phyloP scores from a whole-genome alignment of 257 asterid species.

The Paraleonurus japonicus region DNA sequence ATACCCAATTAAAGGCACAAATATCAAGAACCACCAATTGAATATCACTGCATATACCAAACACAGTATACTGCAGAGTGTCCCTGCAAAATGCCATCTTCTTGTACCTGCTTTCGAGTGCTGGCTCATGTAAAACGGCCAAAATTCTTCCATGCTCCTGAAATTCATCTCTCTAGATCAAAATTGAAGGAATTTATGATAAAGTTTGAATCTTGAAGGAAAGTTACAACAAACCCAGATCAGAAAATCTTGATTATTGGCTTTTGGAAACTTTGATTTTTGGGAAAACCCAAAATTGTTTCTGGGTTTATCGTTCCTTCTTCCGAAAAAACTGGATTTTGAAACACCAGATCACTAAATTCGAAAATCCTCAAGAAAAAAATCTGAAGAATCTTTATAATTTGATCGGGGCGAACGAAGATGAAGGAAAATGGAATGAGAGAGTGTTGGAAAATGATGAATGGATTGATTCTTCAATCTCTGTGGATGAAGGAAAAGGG shows the following conservation, averaged over 20 bases:
- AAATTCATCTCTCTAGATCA: conserved; percentile 51
- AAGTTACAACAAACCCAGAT: conserved; percentile 23
- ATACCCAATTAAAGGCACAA: conserved; percentile 80
- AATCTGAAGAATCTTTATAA: background rate
- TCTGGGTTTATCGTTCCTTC: background rate
- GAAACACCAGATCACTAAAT: conserved; percentile 23
- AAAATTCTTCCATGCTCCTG: conserved; percentile 92
- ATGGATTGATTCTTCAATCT: conserved; percentile 11
- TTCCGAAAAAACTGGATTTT: background rate
- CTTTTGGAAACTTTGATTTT: background rate
- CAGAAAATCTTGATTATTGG: conserved; percentile 28
- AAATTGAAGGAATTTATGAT: conserved; percentile 21
- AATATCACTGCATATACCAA: conserved; percentile 68
- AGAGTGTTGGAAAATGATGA: conserved; percentile 19
- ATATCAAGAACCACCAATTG: conserved; percentile 65
- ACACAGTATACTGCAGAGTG: conserved; percentile 69
- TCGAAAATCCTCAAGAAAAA: background rate
- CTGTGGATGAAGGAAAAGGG: conserved; percentile 18
- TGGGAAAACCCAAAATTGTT: background rate
- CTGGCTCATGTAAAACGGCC: conserved; percentile 91
- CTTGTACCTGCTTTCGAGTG: conserved; percentile 84
- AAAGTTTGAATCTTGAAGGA: conserved; percentile 29
- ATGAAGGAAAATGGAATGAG: background rate
- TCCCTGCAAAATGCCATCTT: conserved; percentile 97
- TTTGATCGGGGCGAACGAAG: background rate